Percentiles rank a stretch among this genome's conserved stretches.
Evolutionary conservation across 2,329 filamentous ascomycete genomes (phyloP).

Genomic region (Ophiostoma sp.): DNA sequence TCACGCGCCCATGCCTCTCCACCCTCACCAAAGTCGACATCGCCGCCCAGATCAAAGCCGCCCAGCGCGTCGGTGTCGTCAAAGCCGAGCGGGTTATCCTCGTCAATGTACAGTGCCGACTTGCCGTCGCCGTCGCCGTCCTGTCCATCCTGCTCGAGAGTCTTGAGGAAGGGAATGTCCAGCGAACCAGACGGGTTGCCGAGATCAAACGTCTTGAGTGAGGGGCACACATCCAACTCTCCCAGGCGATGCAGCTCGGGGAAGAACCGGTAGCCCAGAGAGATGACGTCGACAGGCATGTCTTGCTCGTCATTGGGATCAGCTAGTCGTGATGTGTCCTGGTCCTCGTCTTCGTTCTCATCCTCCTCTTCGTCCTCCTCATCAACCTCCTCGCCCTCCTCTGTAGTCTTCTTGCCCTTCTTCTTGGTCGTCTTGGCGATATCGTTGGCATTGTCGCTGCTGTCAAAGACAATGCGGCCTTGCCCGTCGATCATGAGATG

Average conservation of each 20-base stretch:
- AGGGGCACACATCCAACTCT: constrained; percentile 87
- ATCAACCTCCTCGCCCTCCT: constrained; percentile 33
- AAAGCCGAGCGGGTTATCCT: constrained; percentile 77
- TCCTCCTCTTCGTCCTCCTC: constrained; percentile 38
- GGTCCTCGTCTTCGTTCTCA: constrained; percentile 35
- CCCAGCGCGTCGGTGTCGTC: constrained; percentile 73
- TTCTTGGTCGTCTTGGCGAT: constrained; percentile 33
- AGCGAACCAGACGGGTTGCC: constrained; percentile 78
- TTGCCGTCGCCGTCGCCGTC: constrained; percentile 54
- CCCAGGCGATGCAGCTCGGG: constrained; percentile 72
- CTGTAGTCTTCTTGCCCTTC: constrained; percentile 31
- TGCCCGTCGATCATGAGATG: constrained; percentile 92
- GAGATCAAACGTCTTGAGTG: constrained; percentile 87
- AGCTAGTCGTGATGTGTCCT: constrained; percentile 24
- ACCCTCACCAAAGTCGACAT: constrained; percentile 88
- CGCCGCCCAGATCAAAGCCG: constrained; percentile 62
- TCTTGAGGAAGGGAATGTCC: constrained; percentile 88
- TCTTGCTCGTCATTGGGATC: constrained; percentile 42
- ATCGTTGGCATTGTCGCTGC: constrained; percentile 44
- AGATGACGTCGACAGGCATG: constrained; percentile 71
- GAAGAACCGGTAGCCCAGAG: constrained; percentile 77
- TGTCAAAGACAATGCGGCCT: constrained; percentile 95
- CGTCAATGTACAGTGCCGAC: constrained; percentile 78
- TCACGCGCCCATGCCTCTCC: constrained; percentile 94
- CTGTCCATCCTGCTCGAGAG: constrained; percentile 61